A percentile compares a stretch with the other conserved stretches of the same genome.
Conservation (phyloP, 371 early-diverging fungal species). For the Mortierella polycephala region DNA sequence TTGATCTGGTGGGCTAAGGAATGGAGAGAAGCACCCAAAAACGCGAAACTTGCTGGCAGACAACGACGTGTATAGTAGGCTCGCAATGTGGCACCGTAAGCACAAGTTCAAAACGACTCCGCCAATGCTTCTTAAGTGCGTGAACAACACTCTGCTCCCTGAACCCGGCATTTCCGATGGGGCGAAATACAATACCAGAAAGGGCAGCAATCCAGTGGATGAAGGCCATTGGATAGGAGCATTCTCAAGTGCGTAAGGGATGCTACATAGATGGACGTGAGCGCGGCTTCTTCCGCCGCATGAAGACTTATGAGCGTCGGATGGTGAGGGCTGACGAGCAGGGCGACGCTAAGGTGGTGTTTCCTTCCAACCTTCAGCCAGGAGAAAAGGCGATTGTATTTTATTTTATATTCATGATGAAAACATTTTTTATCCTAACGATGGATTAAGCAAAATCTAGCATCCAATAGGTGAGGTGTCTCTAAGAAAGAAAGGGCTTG, state of each 20-base stretch:
- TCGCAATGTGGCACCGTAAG: not conserved
- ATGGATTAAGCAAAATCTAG: slow-evolving; percentile 19
- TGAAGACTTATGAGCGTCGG: slow-evolving; percentile 2
- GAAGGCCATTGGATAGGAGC: slow-evolving; percentile 10
- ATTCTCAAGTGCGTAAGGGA: slow-evolving; percentile 7
- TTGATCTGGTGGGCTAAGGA: slow-evolving; percentile 9
- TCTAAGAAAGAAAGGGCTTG: slow-evolving; percentile 22
- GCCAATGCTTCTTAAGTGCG: not conserved
- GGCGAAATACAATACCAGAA: not conserved
- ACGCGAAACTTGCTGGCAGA: slow-evolving; percentile 12
- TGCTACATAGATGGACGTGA: slow-evolving; percentile 15
- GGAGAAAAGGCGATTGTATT: slow-evolving; percentile 13
- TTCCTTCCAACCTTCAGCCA: not conserved
- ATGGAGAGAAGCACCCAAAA: slow-evolving; percentile 6
- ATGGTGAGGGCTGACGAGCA: slow-evolving; percentile 3
- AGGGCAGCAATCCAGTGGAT: slow-evolving; percentile 12
- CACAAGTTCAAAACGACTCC: slow-evolving; percentile 7
- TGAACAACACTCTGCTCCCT: slow-evolving; percentile 6
- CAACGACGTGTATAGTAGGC: slow-evolving; percentile 2
- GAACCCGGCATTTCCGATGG: slow-evolving; percentile 3
- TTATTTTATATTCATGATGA: slow-evolving; percentile 34
- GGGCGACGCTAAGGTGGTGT: not conserved
- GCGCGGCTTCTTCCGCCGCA: not conserved
- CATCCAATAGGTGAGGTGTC: slow-evolving; percentile 14
- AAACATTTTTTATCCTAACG: slow-evolving; percentile 22